These are phyloP conservation scores for Shiraia sp. DNA, from an alignment of 2,329 filamentous ascomycete species.

Conservation along the genomic window DNA sequence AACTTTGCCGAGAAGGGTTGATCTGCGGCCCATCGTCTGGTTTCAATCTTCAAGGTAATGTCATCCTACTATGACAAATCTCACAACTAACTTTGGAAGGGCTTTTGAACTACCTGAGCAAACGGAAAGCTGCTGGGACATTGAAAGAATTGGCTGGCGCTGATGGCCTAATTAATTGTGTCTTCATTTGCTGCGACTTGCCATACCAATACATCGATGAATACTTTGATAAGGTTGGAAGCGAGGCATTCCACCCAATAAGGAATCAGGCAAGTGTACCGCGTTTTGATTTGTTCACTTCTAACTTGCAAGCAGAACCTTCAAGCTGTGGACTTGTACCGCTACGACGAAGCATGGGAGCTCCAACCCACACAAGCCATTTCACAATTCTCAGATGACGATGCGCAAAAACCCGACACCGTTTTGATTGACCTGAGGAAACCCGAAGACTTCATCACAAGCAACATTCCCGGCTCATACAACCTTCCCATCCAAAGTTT, in stretches of 20 bases:
- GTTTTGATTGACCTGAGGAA: constrained; percentile 21
- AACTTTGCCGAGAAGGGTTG: constrained; percentile 61
- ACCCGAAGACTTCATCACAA: constrained; percentile 17
- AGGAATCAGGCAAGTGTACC: constrained; percentile 13
- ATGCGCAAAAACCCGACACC: neutral
- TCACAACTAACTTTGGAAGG: constrained; percentile 10
- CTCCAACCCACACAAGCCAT: constrained; percentile 14
- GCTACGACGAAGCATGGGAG: constrained; percentile 29
- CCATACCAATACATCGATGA: constrained; percentile 66
- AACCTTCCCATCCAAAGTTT: constrained; percentile 23
- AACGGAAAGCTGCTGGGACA: constrained; percentile 14
- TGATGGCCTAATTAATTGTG: constrained; percentile 18
- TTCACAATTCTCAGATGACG: constrained; percentile 9
- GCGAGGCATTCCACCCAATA: constrained; percentile 28
- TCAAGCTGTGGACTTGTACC: constrained; percentile 19
- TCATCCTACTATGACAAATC: neutral
- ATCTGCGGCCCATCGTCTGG: constrained; percentile 66
- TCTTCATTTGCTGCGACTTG: constrained; percentile 64
- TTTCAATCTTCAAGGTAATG: constrained; percentile 57
- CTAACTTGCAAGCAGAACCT: constrained; percentile 16
- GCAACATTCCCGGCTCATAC: constrained; percentile 22
- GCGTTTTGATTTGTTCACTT: neutral
- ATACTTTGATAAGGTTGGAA: constrained; percentile 61
- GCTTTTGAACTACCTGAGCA: constrained; percentile 17
- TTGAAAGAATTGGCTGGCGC: constrained; percentile 10